A percentile compares a stretch with the other conserved stretches of the same genome.
phyloP scores from a whole-genome alignment of 768 basidiomycete species.

The Lyophyllum semitale region DNA sequence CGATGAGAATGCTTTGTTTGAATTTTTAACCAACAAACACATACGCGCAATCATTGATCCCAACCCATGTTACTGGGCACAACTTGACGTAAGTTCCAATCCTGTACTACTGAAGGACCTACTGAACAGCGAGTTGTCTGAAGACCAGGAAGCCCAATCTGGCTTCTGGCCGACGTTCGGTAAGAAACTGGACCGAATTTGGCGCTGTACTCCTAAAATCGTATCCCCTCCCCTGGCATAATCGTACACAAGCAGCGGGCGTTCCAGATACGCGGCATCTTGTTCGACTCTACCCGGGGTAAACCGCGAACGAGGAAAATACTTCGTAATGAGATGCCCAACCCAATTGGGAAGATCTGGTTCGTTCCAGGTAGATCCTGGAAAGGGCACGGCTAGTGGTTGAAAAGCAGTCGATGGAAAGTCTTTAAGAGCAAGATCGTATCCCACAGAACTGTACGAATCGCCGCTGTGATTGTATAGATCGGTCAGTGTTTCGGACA shows the following conservation, averaged over 20 bases:
- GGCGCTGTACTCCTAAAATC: conserved; percentile 40
- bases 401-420: conserved; percentile 37
- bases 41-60: conserved; percentile 68
- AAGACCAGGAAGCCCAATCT: conserved; percentile 41
- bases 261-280: conserved; percentile 28
- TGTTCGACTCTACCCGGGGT: conserved; percentile 28
- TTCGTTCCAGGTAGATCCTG: conserved; percentile 52
- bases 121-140: conserved; percentile 50
- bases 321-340: conserved; percentile 52
- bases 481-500: not conserved
- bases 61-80: conserved; percentile 59
- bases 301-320: conserved; percentile 37
- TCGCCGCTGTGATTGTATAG: conserved; percentile 48
- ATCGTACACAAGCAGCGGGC: conserved; percentile 53
- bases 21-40: conserved; percentile 9
- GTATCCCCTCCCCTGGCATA: conserved; percentile 58
- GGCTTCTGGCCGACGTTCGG: conserved; percentile 36
- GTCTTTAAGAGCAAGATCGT: conserved; percentile 11
- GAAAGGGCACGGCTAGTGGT: conserved; percentile 53
- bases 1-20: not conserved
- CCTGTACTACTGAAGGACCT: conserved; percentile 10
- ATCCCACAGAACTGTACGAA: conserved; percentile 54
- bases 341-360: conserved; percentile 60
- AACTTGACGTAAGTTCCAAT: not conserved
- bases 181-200: conserved; percentile 42